phyloP scores from a whole-genome alignment of 768 basidiomycete genomes.

The Phaeolepiota aurea region DNA sequence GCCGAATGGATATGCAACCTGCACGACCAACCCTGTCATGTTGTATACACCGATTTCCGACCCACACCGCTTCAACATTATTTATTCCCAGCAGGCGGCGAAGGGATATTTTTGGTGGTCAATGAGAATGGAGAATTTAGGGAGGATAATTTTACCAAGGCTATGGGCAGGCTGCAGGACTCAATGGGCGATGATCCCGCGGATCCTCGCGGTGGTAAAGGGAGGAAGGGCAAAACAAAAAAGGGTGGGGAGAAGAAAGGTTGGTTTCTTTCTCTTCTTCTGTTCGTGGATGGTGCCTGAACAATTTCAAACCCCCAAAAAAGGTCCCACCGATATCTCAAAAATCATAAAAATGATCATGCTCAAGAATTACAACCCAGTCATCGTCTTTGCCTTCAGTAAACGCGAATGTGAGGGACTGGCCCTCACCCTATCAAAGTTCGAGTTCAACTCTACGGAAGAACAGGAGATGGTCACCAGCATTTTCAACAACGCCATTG shows the following conservation, averaged over 20 bases:
- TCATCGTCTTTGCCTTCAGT: slow-evolving; percentile 97
- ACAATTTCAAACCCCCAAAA: neutral
- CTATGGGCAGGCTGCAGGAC: slow-evolving; percentile 90
- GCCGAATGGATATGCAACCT: slow-evolving; percentile 98
- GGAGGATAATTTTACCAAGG: slow-evolving; percentile 96
- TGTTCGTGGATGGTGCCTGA: too few species aligned
- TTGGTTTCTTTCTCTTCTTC: slow-evolving; percentile 16
- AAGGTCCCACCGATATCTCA: slow-evolving; percentile 88
- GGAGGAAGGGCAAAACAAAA: slow-evolving; percentile 84
- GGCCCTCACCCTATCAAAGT: slow-evolving; percentile 87
- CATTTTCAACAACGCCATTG: slow-evolving; percentile 94
- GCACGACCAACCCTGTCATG: slow-evolving; percentile 96
- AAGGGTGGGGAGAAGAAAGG: slow-evolving; percentile 90
- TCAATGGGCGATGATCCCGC: slow-evolving; percentile 86
- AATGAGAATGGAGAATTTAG: slow-evolving; percentile 97
- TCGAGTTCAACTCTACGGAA: slow-evolving; percentile 89
- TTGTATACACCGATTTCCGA: slow-evolving; percentile 98
- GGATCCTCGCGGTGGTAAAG: slow-evolving; percentile 76
- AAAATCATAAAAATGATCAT: slow-evolving; percentile 99
- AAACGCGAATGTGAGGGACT: slow-evolving; percentile 96
- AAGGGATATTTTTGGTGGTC: slow-evolving; percentile 97
- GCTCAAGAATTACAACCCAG: slow-evolving; percentile 94
- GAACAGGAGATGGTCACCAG: slow-evolving; percentile 81
- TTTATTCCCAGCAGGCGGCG: slow-evolving; percentile 92
- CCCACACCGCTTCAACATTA: slow-evolving; percentile 98